Evolutionary conservation across 2,329 filamentous ascomycete genomes (phyloP).

Genomic region (Lasiodiplodia hormozganensis): DNA sequence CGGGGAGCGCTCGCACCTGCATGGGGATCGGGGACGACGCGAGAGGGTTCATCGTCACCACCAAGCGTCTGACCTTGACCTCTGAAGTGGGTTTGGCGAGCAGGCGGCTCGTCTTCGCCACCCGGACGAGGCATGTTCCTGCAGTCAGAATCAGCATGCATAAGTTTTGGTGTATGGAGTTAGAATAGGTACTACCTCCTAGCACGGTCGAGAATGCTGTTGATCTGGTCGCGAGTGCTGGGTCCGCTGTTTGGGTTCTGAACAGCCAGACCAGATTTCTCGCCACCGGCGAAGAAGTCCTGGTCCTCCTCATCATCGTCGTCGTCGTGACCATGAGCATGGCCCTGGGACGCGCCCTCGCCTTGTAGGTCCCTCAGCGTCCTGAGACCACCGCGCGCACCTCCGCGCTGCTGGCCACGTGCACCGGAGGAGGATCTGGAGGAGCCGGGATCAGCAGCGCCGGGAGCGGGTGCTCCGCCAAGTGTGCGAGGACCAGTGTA

Average conservation of each 20-base stretch:
- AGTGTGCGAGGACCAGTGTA: slow-evolving; percentile 39
- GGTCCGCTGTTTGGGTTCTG: slow-evolving; percentile 65
- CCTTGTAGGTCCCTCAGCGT: slow-evolving; percentile 56
- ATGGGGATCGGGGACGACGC: slow-evolving; percentile 68
- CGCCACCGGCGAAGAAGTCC: slow-evolving; percentile 82
- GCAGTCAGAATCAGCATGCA: slow-evolving; percentile 35
- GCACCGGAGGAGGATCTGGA: slow-evolving; percentile 38
- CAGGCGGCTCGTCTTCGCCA: slow-evolving; percentile 58
- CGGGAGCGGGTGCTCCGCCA: slow-evolving; percentile 44
- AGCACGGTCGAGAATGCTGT: slow-evolving; percentile 57
- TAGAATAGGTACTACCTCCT: slow-evolving; percentile 48
- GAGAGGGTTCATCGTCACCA: slow-evolving; percentile 76
- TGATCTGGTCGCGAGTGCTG: slow-evolving; percentile 52
- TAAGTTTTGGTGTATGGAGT: background rate
- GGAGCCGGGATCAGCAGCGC: slow-evolving; percentile 35
- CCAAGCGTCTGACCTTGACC: slow-evolving; percentile 79
- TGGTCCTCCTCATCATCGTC: slow-evolving; percentile 65
- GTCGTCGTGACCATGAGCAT: slow-evolving; percentile 61
- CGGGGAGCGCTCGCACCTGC: slow-evolving; percentile 41
- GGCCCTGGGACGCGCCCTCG: slow-evolving; percentile 44
- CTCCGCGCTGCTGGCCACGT: slow-evolving; percentile 39
- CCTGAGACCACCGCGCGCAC: slow-evolving; percentile 41
- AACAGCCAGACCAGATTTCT: slow-evolving; percentile 79
- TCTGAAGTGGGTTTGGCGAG: slow-evolving; percentile 63
- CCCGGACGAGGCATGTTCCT: slow-evolving; percentile 69